phyloP scores from a whole-genome alignment of 768 basidiomycete genomes.

The Kwoniella sp. region DNA sequence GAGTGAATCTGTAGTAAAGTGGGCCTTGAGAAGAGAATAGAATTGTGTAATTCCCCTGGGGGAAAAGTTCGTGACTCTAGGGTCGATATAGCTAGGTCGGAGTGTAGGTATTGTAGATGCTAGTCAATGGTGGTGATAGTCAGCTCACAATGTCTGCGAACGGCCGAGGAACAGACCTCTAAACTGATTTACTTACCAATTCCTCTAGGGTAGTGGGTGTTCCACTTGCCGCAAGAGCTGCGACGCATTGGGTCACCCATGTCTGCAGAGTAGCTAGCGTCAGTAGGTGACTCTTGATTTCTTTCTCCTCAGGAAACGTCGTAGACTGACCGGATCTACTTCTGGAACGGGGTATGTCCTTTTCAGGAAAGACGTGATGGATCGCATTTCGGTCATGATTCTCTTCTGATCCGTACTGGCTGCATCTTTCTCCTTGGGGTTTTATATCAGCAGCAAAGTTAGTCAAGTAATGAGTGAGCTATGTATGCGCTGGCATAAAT shows the following conservation, averaged over 20 bases:
- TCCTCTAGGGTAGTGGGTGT: slow-evolving; percentile 16
- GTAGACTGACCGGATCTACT: slow-evolving; percentile 35
- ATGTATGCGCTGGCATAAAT: too few relatives aligned
- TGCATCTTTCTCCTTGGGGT: too few relatives aligned
- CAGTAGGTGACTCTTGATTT: not conserved
- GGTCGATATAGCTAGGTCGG: slow-evolving; percentile 45
- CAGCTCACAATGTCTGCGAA: too few relatives aligned
- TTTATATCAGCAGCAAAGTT: too few relatives aligned
- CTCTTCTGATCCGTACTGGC: too few relatives aligned
- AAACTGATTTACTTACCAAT: slow-evolving; percentile 35
- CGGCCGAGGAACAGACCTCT: too few relatives aligned
- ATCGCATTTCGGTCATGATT: slow-evolving; percentile 28
- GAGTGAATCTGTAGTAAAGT: slow-evolving; percentile 65
- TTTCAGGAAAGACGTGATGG: slow-evolving; percentile 22
- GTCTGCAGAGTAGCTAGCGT: slow-evolving; percentile 13
- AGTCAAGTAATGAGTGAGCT: too few relatives aligned
- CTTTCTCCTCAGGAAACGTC: not conserved
- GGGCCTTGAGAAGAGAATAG: slow-evolving; percentile 31
- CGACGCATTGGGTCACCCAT: slow-evolving; percentile 33
- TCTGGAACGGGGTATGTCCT: slow-evolving; percentile 32
- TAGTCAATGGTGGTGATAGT: slow-evolving; percentile 1
- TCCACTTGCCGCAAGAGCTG: slow-evolving; percentile 31
- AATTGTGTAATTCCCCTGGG: slow-evolving; percentile 26
- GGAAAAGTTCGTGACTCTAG: slow-evolving; percentile 33
- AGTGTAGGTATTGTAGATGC: slow-evolving; percentile 44